These are phyloP conservation scores for Mucuna pruriens DNA, from an alignment of 306 rosid genomes.

Conservation along the genomic window DNA sequence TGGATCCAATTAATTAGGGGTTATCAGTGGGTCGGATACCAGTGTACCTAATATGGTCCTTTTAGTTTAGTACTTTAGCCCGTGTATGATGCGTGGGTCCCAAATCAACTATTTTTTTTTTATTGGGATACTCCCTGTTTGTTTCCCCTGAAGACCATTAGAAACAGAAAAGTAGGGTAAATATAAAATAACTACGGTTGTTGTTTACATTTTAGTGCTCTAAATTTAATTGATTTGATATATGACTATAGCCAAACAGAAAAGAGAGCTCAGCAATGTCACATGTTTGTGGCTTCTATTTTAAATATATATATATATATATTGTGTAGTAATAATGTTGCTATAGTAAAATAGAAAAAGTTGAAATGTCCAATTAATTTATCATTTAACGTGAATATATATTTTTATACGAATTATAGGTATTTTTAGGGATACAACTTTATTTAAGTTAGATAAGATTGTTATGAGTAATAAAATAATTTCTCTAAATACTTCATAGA, in stretches of 20 bases:
- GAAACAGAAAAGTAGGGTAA: neutral
- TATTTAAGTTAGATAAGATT: too few relatives aligned
- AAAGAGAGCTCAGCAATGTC: slow-evolving; percentile 20
- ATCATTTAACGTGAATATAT: neutral
- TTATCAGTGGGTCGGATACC: slow-evolving; percentile 52
- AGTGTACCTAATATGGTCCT: slow-evolving; percentile 54
- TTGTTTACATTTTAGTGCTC: slow-evolving; percentile 2
- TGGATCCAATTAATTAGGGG: slow-evolving; percentile 51
- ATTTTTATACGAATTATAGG: too few relatives aligned
- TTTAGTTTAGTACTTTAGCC: slow-evolving; percentile 45
- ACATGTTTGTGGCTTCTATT: slow-evolving; percentile 19
- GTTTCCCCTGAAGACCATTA: neutral
- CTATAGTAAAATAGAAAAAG: neutral
- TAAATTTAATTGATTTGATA: neutral
- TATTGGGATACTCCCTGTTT: neutral
- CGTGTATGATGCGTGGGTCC: slow-evolving; percentile 57
- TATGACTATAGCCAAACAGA: slow-evolving; percentile 2
- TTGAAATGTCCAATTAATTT: neutral
- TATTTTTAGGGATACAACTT: too few relatives aligned
- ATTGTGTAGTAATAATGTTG: neutral
- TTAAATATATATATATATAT: neutral
- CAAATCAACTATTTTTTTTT: neutral
- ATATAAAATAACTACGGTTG: neutral
- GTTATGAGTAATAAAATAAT: too few relatives aligned
- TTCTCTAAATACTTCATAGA: too few relatives aligned